phyloP scores from a whole-genome alignment of 1,139 yeast genomes.

The Kodamaea ohmeri region DNA sequence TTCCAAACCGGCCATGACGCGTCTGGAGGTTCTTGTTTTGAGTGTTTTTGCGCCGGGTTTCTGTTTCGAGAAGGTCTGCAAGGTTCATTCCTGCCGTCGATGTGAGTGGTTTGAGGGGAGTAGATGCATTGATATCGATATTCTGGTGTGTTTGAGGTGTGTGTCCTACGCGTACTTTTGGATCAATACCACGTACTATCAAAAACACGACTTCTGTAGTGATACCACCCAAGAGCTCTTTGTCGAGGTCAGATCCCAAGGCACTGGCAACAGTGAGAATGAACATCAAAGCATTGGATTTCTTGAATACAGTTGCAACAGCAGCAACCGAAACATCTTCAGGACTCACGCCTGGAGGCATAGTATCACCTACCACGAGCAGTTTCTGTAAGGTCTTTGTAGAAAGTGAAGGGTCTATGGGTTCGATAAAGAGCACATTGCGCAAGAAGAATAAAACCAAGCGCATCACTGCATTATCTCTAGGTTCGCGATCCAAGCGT shows the following conservation, averaged over 20 bases:
- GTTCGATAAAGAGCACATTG: constrained; percentile 74
- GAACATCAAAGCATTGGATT: constrained; percentile 70
- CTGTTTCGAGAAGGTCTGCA: constrained; percentile 55
- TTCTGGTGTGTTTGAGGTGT: constrained; percentile 12
- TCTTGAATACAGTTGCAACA: constrained; percentile 55
- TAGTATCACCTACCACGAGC: constrained; percentile 30
- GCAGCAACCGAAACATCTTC: constrained; percentile 70
- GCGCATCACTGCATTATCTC: constrained; percentile 72
- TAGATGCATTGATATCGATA: constrained; percentile 14
- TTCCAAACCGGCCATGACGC: constrained; percentile 90
- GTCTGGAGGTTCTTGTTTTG: constrained; percentile 57
- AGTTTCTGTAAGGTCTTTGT: constrained; percentile 33
- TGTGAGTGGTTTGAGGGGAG: constrained; percentile 20
- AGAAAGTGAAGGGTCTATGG: constrained; percentile 53
- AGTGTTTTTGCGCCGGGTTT: constrained; percentile 49
- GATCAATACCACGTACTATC: constrained; percentile 54
- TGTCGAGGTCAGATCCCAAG: constrained; percentile 62
- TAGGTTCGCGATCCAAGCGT: constrained; percentile 56
- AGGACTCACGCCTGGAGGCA: constrained; percentile 52
- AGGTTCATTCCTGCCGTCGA: constrained; percentile 42
- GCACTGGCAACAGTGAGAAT: constrained; percentile 67
- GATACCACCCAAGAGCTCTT: constrained; percentile 56
- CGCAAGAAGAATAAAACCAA: constrained; percentile 73
- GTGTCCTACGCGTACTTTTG: too few species aligned
- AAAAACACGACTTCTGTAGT: constrained; percentile 70